Conservation (phyloP, 441 rosid species). For the Arabidopsis lyrata region DNA sequence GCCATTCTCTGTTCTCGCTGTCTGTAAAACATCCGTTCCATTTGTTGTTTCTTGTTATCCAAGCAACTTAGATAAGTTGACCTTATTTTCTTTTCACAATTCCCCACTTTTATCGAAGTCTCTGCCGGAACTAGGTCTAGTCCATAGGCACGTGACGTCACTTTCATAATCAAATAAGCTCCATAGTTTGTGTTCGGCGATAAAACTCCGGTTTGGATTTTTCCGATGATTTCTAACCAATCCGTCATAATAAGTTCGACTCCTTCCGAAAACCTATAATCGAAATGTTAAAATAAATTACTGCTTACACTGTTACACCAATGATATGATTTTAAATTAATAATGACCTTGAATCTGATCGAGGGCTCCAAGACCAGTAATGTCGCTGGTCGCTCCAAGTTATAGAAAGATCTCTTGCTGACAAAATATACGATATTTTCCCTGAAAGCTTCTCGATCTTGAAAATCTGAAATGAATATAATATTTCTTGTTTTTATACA, state of each 20-base stretch:
- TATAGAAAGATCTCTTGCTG: conserved; percentile 61
- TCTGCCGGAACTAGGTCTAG: conserved; percentile 53
- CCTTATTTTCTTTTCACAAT: conserved; percentile 6
- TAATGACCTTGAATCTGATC: conserved; percentile 53
- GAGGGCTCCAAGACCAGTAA: conserved; percentile 54
- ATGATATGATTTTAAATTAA: not conserved
- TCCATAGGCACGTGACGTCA: conserved; percentile 48
- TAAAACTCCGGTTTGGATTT: conserved; percentile 42
- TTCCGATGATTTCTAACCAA: conserved; percentile 55
- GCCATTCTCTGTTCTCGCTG: conserved; percentile 25
- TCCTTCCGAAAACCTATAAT: conserved; percentile 48
- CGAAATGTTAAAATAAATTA: not conserved
- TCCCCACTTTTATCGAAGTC: conserved; percentile 43
- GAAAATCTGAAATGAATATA: conserved; percentile 43
- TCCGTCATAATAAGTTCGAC: conserved; percentile 48
- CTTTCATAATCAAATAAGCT: conserved; percentile 48
- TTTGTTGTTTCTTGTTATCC: conserved; percentile 45
- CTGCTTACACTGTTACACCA: not conserved
- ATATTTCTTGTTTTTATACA: not conserved
- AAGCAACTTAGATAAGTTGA: conserved; percentile 28
- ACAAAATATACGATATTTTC: conserved; percentile 46
- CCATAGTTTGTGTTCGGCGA: conserved; percentile 49
- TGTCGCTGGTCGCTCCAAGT: conserved; percentile 54
- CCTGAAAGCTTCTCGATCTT: conserved; percentile 52
- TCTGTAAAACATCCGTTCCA: conserved; percentile 37